Evolutionary conservation across 805 yeast species (phyloP).

Genomic region (Schizosaccharomyces japonicus): DNA sequence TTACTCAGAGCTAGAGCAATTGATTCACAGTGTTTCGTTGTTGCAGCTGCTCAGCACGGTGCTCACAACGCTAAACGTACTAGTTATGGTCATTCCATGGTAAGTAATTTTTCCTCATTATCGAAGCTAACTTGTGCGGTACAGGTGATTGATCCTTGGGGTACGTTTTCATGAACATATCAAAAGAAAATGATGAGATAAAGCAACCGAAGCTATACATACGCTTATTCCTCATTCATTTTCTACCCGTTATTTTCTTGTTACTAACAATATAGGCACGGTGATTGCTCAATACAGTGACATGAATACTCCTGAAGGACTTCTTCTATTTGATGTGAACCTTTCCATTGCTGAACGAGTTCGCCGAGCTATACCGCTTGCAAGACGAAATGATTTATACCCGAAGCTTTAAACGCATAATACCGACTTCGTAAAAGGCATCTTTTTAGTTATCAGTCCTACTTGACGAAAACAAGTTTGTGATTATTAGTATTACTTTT

Average conservation of each 20-base stretch:
- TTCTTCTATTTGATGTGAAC: neutral
- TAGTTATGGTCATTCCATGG: constrained; percentile 67
- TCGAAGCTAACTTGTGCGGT: neutral
- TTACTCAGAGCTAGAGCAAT: constrained; percentile 68
- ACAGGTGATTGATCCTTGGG: constrained; percentile 4
- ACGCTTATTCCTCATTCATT: no score
- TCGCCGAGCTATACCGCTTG: neutral
- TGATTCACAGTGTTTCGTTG: constrained; percentile 69
- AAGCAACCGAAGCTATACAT: no score
- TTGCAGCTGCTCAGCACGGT: constrained; percentile 84
- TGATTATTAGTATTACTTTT: no score
- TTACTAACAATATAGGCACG: neutral
- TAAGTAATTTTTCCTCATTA: neutral
- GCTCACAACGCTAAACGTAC: constrained; percentile 39
- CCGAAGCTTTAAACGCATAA: neutral
- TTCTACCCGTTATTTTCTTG: no score
- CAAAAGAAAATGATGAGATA: no score
- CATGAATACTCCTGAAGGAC: neutral
- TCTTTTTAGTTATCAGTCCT: no score
- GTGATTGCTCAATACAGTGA: constrained; percentile 3
- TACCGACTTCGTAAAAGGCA: neutral
- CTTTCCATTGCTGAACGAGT: neutral
- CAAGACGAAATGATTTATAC: constrained; percentile 1
- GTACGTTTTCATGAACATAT: neutral
- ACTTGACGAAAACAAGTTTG: no score